phyloP scores from a whole-genome alignment of 2,329 filamentous ascomycete species.

The Mycogone perniciosa region DNA sequence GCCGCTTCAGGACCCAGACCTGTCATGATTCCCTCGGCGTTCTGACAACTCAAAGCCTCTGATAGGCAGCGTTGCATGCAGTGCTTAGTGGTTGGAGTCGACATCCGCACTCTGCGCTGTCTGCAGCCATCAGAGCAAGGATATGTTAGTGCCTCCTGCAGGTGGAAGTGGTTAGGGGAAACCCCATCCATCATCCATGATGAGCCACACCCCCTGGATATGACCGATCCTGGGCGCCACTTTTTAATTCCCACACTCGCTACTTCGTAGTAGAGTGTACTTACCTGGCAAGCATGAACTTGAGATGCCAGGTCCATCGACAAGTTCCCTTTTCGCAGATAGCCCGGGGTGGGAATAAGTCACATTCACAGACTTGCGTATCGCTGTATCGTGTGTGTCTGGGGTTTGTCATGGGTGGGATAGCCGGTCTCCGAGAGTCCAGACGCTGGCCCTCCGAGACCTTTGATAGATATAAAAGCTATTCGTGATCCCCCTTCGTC shows the following conservation, averaged over 20 bases:
- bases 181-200: background rate
- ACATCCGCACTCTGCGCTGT: constrained; percentile 2
- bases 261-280: too few relatives aligned
- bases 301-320: too few relatives aligned
- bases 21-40: background rate
- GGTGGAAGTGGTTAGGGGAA: constrained; percentile 3
- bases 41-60: background rate
- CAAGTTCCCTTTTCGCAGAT: background rate
- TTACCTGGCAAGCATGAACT: too few relatives aligned
- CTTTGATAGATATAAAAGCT: too few relatives aligned
- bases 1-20: background rate
- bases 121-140: constrained; percentile 1
- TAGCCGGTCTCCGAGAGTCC: background rate
- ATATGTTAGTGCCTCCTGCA: constrained; percentile 3
- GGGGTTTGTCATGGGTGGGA: background rate
- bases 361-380: background rate
- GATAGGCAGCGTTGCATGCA: constrained; percentile 1
- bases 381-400: background rate
- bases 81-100: background rate
- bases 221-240: constrained; percentile 6
- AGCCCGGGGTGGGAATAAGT: constrained; percentile 1
- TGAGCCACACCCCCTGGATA: constrained; percentile 5
- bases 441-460: too few relatives aligned
- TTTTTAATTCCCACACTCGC: background rate
- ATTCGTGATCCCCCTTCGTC: too few relatives aligned